Base-by-base conservation (phyloP, 2,329 filamentous ascomycete genomes). In the Penicillium freii region DNA sequence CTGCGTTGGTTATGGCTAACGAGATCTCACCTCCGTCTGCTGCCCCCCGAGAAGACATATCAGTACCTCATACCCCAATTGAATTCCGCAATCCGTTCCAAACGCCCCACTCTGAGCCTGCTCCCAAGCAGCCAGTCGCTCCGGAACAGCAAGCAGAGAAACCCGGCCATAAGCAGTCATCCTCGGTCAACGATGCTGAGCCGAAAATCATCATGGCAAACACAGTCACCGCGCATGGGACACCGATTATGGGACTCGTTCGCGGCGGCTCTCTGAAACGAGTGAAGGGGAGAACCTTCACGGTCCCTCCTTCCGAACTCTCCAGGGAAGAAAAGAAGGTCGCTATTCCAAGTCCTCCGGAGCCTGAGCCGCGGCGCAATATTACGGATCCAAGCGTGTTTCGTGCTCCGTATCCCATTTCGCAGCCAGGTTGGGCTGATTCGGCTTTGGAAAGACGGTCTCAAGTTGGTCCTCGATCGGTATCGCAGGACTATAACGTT, bases 1-100 rank as follows among this genome's bases (percentile, higher is more conserved):
- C 82, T 36, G 81, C 79, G 43, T 72, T 84, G 42, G 66, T 84
- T 40, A 72, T 81, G 49, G 80, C 80, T 42, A 71, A 74, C 8
- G 71, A 71, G 11, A 63, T 78, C 38, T 68, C 63, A 6, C 62
- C 59, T 29, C 65, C 63, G 42, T 57, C 66, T 38, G 50, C 58
- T 33, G 62, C 71, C 48, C 64, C 59, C n/a, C 39, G 47, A 23
- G 58, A 63, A 58, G 62, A 66, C 45, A 61, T 68, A 54, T 69
- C 58, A 9, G 45, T 50, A n/a, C 58, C 59, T 43, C 46, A 29
- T 9, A 62, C 63, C 25, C 64, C 67, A 27, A 62, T 72, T 39
- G 63, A 66, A 46, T 73, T 74, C 54, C 69, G 63, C 40, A 66
- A 73, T 53, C 72, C 73, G 5, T 75, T 74, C 58, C 60, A 67